Conservation (phyloP, 2,329 filamentous ascomycete genomes). For the Verticillium klebahnii region DNA sequence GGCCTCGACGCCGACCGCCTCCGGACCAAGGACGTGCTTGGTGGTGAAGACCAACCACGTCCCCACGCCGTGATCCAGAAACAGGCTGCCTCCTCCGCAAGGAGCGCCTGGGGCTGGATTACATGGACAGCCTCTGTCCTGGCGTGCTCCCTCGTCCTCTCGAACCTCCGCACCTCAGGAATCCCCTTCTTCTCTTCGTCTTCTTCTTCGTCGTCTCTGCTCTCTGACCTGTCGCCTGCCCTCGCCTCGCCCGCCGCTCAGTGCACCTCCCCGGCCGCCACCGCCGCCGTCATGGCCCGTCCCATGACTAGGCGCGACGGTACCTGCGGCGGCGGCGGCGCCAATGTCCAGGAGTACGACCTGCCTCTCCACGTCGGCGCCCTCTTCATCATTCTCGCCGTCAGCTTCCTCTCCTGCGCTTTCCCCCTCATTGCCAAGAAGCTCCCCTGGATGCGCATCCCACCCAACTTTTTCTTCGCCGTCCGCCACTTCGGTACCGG, state of each 20-base stretch:
- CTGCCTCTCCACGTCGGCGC: conserved; percentile 54
- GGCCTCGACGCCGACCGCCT: conserved; percentile 6
- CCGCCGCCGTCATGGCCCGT: conserved; percentile 3
- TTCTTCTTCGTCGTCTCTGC: neutral
- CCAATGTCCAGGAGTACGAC: conserved; percentile 41
- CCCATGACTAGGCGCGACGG: conserved; percentile 6
- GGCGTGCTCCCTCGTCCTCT: conserved; percentile 25
- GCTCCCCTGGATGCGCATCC: conserved; percentile 49
- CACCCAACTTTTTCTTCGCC: conserved; percentile 49
- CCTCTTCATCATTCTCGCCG: conserved; percentile 43
- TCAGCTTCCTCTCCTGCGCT: conserved; percentile 42
- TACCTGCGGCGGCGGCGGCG: conserved; percentile 22
- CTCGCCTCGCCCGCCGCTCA: neutral
- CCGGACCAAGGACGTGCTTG: conserved; percentile 18
- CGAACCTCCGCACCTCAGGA: conserved; percentile 12
- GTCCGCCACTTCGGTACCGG: conserved; percentile 72
- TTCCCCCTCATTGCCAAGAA: conserved; percentile 51
- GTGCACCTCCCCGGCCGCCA: neutral
- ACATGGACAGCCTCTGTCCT: conserved; percentile 38
- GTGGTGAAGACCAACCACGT: conserved; percentile 35
- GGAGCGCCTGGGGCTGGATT: conserved; percentile 32
- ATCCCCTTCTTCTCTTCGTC: neutral
- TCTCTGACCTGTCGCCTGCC: neutral
- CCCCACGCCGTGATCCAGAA: conserved; percentile 23
- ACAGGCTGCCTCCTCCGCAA: conserved; percentile 20